Conservation (phyloP, 768 basidiomycete genomes). For the Ramaria sp. region DNA sequence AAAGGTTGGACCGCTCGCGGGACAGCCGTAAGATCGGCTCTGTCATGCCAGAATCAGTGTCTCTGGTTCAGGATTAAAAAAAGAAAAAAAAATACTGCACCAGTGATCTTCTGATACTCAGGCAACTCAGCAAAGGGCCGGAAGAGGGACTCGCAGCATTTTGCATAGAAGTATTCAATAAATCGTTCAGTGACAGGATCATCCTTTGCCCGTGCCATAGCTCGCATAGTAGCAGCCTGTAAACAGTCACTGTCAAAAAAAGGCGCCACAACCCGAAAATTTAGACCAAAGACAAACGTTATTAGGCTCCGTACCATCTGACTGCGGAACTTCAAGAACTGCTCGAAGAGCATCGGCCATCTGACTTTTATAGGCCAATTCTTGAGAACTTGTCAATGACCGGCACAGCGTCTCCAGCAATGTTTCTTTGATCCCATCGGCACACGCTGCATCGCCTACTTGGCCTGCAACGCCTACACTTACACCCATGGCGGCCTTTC, state of each 20-base stretch:
- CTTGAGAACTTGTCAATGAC: conserved; percentile 67
- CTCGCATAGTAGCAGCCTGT: conserved; percentile 25
- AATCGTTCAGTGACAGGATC: conserved; percentile 82
- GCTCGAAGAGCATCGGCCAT: conserved; percentile 79
- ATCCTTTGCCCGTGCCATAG: conserved; percentile 56
- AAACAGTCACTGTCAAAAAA: conserved; percentile 1
- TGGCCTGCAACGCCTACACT: conserved; percentile 59
- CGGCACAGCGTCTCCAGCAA: conserved; percentile 65
- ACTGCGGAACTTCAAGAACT: conserved; percentile 67
- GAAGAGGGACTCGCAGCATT: conserved; percentile 66
- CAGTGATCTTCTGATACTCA: conserved; percentile 45
- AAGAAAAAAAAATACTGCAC: conserved; percentile 23
- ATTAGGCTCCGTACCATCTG: conserved; percentile 14
- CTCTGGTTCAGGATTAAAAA: not conserved
- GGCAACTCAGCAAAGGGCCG: conserved; percentile 68
- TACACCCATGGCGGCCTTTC: conserved; percentile 13
- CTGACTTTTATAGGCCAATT: conserved; percentile 83
- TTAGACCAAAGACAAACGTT: conserved; percentile 7
- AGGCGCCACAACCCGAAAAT: not conserved
- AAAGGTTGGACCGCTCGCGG: conserved; percentile 72
- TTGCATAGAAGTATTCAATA: conserved; percentile 89
- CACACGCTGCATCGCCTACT: conserved; percentile 43
- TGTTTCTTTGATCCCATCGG: conserved; percentile 42
- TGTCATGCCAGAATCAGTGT: conserved; percentile 16
- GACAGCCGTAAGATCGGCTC: conserved; percentile 45